Evolutionary conservation across 2,329 filamentous ascomycete species (phyloP), one percentile per base, ranked within the genome.

Genomic region (Sporothrix brunneoviolacea): DNA sequence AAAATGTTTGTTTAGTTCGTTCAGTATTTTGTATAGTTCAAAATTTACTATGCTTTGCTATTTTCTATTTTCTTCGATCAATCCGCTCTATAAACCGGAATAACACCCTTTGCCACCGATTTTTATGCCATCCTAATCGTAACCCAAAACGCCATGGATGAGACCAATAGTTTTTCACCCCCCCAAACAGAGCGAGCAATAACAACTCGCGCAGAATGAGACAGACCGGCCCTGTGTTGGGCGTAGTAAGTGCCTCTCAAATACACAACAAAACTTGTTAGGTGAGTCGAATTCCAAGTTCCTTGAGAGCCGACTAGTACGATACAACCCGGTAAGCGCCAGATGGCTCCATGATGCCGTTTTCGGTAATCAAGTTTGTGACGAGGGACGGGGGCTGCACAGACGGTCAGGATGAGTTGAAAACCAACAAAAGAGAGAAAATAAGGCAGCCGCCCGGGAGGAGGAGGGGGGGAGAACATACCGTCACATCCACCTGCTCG

Each of bases 341-440:
- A 2, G 47, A 54, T 6, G 54, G 51, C 30, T 57, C 49, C 16
- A 58, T 75, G 43, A 88, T 79, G 40, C 86, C 86, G 45, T 81
- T 82, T 64, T 91, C 86, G 1, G 86, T 90, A 58, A 90, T 84
- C 58, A 90, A 79, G 27, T 83, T 83, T 9, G 82, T 82, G 55
- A 90, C 84, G 30, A 86, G 66, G 42, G 82, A 75, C 3, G 84
- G 84, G 7, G 84, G 83, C 73, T 86, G 49, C 48, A 27, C 9
- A 10, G 44, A 41, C 27, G 38, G 35, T 10, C 22, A 3, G 9
- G n/a, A 36, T 36, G 51, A 39, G 33, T n/a, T 16, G 30, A 18
- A 18, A 15, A 13, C 10, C 3, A 61, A 16, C 5, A 21, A 19
- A 32, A 12, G 16, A 28, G 32, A 30, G 2, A 6, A 19, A 24